Evolutionary conservation across 768 basidiomycete genomes (phyloP).

Genomic region (Chalciporus sphaerocephalus): DNA sequence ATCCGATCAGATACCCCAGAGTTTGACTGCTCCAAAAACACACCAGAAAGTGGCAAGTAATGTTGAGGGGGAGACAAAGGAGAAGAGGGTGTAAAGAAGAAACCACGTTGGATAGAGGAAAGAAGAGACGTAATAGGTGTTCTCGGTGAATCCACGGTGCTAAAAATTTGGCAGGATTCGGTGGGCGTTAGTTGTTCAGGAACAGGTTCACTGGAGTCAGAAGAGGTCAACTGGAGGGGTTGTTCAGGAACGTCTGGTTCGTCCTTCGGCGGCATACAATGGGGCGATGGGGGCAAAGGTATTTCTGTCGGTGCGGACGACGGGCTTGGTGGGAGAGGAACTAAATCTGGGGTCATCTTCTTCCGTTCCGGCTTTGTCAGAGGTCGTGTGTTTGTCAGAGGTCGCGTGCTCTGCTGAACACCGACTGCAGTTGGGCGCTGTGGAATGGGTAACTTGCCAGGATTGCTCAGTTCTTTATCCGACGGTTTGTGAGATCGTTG

Average conservation of each 20-base stretch:
- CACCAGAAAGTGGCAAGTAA: conserved; percentile 26
- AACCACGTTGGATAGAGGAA: conserved; percentile 60
- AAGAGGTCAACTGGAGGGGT: background rate
- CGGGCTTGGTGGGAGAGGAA: conserved; percentile 22
- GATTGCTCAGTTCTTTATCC: conserved; percentile 7
- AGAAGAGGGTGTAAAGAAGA: conserved; percentile 59
- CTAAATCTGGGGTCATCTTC: conserved; percentile 12
- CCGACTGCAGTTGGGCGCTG: conserved; percentile 8
- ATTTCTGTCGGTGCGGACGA: conserved; percentile 15
- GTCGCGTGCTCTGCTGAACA: conserved; percentile 8
- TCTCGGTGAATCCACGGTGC: conserved; percentile 25
- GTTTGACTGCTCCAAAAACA: conserved; percentile 6
- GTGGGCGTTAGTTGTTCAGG: background rate
- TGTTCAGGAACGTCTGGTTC: conserved; percentile 6
- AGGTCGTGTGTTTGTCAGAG: conserved; percentile 11
- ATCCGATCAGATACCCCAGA: background rate
- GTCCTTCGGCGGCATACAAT: conserved; percentile 1
- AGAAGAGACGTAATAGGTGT: conserved; percentile 68
- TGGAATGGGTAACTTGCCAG: conserved; percentile 1
- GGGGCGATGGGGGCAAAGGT: conserved; percentile 21
- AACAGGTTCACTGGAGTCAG: background rate
- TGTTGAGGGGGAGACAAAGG: conserved; percentile 56
- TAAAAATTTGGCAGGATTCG: conserved; percentile 3
- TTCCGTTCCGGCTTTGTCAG: conserved; percentile 12
- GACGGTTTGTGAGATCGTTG: conserved; percentile 12